Evolutionary conservation across 108 stramenopile genomes (phyloP), one percentile per base, ranked within the genome.

Genomic region (Chaetoceros tenuissimus): DNA sequence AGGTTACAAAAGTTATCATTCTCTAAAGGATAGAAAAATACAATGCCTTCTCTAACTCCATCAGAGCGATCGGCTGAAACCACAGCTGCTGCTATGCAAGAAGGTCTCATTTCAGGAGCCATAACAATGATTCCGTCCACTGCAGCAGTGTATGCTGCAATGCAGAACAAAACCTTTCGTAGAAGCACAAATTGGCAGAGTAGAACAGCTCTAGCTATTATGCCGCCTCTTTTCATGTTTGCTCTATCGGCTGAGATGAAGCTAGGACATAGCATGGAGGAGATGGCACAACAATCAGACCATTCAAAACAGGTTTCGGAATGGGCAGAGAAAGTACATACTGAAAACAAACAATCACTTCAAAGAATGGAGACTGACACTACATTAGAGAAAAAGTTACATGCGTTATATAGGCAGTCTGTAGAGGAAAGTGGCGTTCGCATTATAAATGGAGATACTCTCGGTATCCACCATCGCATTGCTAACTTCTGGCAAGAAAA

Each of bases 201-300:
- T 40, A 76, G 87, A 48, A 88, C 87, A 18, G 87, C 87, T 24
- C n/a, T 88, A 25, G 68, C 60, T 27, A 78, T 84, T 52, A 85
- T 91, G 89, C 89, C 89, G 1, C 70, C 85, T 18, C 70, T 87
- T 13, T 91, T 91, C 57, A 74, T 58, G 24, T 91, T 91, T 59
- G 84, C 55, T 18, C 68, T 71, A 24, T 68, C 78, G 0, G 55
- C 74, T 44, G 89, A 91, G 65, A 54, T 46, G 26, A 80, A 82
- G 51, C 67, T 85, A 1, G 65, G 60, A 31, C 74, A 85, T 46
- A 66, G 68, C 1, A 87, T 91, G 85, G 64, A 72, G 24, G 73
- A 83, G 51, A 77, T 87, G 67, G 89, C 89, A 27, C 49, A 65
- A 1, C 78, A 80, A 44, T 78, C 67, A 23, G 79, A 84, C 46